phyloP scores from a whole-genome alignment of 2,329 filamentous ascomycete genomes.

The Xylariaceae sp. region DNA sequence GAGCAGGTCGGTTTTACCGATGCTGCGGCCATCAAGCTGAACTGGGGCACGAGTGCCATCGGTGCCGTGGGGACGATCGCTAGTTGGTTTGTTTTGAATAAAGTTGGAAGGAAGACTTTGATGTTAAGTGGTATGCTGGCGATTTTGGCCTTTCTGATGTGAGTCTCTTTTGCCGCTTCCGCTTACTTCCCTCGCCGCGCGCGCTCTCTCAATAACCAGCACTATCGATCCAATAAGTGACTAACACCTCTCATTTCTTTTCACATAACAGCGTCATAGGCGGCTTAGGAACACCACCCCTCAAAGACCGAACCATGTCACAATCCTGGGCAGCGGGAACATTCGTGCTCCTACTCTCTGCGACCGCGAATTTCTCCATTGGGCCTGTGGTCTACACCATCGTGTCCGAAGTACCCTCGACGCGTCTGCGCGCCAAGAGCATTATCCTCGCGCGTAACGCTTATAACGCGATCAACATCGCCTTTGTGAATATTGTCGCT shows the following conservation, averaged over 20 bases:
- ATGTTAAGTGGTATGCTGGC: conserved; percentile 37
- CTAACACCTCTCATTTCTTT: conserved; percentile 2
- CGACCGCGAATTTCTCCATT: conserved; percentile 43
- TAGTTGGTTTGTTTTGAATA: conserved; percentile 38
- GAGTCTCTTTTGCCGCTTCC: conserved; percentile 26
- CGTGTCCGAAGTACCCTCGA: conserved; percentile 45
- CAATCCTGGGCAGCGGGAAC: conserved; percentile 40
- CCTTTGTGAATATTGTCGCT: conserved; percentile 35
- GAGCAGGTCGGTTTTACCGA: conserved; percentile 34
- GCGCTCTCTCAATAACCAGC: background rate
- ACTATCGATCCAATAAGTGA: background rate
- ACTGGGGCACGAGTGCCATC: conserved; percentile 36
- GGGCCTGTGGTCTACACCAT: conserved; percentile 45
- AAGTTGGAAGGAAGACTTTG: conserved; percentile 38
- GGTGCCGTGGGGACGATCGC: conserved; percentile 39
- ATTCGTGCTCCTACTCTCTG: conserved; percentile 40
- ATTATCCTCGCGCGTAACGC: conserved; percentile 41
- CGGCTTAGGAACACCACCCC: conserved; percentile 26
- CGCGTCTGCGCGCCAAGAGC: conserved; percentile 42
- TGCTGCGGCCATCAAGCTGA: conserved; percentile 30
- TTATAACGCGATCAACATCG: conserved; percentile 42
- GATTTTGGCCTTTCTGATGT: conserved; percentile 37
- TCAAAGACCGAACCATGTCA: conserved; percentile 40
- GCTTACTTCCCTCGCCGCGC: background rate
- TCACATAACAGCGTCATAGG: conserved; percentile 30